Conservation (phyloP, 768 basidiomycete species). For the Holtermanniella nyarrowii region DNA sequence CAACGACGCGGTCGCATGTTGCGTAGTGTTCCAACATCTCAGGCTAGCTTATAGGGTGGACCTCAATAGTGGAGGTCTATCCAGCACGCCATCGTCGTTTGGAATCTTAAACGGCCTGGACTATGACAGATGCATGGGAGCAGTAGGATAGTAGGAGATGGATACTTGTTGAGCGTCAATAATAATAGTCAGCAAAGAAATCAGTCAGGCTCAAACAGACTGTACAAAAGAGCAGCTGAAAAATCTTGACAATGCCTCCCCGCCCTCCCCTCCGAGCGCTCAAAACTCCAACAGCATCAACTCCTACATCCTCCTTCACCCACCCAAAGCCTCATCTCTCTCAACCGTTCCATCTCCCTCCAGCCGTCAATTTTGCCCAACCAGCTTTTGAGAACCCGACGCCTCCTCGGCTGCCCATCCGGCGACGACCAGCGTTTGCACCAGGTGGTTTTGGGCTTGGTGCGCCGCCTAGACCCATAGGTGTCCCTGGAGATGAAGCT, state of each 20-base stretch:
- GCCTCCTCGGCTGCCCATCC: conserved; percentile 22
- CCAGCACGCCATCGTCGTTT: too few species aligned
- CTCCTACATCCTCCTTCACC: conserved; percentile 8
- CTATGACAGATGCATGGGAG: too few species aligned
- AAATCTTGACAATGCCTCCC: conserved; percentile 9
- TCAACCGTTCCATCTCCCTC: background rate
- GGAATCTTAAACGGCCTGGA: too few species aligned
- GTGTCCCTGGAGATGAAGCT: conserved; percentile 4
- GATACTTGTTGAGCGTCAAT: too few species aligned
- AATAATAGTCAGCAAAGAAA: too few species aligned
- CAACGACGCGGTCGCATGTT: too few species aligned
- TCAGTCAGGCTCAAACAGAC: too few species aligned
- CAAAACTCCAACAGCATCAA: background rate
- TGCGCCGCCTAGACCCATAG: conserved; percentile 5
- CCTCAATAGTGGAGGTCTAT: too few species aligned
- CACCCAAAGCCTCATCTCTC: conserved; percentile 18
- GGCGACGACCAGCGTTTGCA: conserved; percentile 23
- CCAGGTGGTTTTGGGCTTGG: conserved; percentile 29
- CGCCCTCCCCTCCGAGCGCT: conserved; percentile 9
- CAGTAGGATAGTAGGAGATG: too few species aligned
- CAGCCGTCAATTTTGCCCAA: conserved; percentile 1
- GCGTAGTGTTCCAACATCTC: too few species aligned
- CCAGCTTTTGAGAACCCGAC: conserved; percentile 13
- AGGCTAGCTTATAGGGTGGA: too few species aligned
- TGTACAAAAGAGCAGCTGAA: too few species aligned